Evolutionary conservation across 192 early-diverging fungal species (phyloP), one percentile per base, ranked within the genome.

Genomic region (Mortierella hygrophila): DNA sequence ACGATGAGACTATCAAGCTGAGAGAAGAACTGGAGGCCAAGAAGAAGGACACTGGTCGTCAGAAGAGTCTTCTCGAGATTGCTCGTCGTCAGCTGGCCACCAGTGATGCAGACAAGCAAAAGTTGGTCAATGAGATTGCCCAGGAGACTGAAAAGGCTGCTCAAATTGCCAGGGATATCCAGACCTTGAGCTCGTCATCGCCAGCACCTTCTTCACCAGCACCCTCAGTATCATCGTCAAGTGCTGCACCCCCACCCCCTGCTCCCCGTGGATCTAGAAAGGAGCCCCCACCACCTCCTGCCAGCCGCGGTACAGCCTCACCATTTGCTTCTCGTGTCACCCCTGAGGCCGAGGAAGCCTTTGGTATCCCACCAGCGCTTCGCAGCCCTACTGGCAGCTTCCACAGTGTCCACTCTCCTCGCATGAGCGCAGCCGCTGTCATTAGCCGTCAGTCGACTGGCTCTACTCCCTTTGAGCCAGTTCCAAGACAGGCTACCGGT

Each of bases 51-150:
- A 82, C 89, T n/a, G 91, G 90, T 68, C 88, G 93, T 52, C 93
- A 95, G 68, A 85, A 90, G 70, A 89, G 92, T 69, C 76, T 92
- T 65, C 73, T 94, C 9, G 94, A 94, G 83, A 92, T 96, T 75
- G 94, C 95, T 68, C 88, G 90, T 52, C 89, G 94, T 68, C 90
- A 94, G 72, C 82, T 95, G 11, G 80, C 88, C 2, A 88, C 89
- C 52, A 92, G 92, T 32, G 92, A 93, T 38, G 89, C 86, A 16
- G 94, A 96, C 63, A 90, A 94, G 69, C 90, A 94, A 74, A 89
- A 91, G 68, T 70, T 94, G 54, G 83, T 93, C 57, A 79, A 81
- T 23, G 90, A 96, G 68, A 79, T 90, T 54, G 85, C 82, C 15
- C 83, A 92, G 20, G 85, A 83, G n/a, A 49, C 84, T 18, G 88